These are phyloP conservation scores for Lachancea kluyveri DNA, from an alignment of 805 yeast species.

Conservation along the genomic window DNA sequence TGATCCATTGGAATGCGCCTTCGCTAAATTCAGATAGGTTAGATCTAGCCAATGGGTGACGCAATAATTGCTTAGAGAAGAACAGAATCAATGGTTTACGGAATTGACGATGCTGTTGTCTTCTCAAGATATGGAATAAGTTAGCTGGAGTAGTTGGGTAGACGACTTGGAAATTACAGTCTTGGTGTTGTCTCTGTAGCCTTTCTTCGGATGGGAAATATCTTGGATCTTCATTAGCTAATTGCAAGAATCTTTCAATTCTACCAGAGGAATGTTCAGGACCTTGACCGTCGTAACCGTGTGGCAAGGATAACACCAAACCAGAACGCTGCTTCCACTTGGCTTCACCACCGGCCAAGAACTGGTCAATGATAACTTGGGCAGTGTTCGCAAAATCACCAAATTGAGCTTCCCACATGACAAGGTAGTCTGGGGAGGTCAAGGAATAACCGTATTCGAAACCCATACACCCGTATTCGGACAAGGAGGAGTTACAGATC, in stretches of 20 bases:
- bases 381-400: constrained; percentile 99
- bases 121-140: constrained; percentile 91
- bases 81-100: constrained; percentile 83
- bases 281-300: constrained; percentile 99
- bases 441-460: constrained; percentile 98
- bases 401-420: constrained; percentile 99
- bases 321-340: constrained; percentile 99
- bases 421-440: constrained; percentile 94
- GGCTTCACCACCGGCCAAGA: constrained; percentile 92
- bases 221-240: constrained; percentile 95
- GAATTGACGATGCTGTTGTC: constrained; percentile 99
- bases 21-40: constrained; percentile 78
- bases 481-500: constrained; percentile 89
- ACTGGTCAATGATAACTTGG: constrained; percentile 95
- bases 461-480: constrained; percentile 99
- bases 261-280: constrained; percentile 99
- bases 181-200: constrained; percentile 96
- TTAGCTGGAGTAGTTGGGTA: constrained; percentile 98
- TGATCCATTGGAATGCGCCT: constrained; percentile 90
- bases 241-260: constrained; percentile 91
- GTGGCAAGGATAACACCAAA: constrained; percentile 89
- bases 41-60: constrained; percentile 98
- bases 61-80: constrained; percentile 88
- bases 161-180: constrained; percentile 94
- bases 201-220: constrained; percentile 84